Percentiles rank a stretch among this genome's conserved stretches.
phyloP scores from a whole-genome alignment of 2,329 filamentous ascomycete genomes.

The Phialocephala sp. region DNA sequence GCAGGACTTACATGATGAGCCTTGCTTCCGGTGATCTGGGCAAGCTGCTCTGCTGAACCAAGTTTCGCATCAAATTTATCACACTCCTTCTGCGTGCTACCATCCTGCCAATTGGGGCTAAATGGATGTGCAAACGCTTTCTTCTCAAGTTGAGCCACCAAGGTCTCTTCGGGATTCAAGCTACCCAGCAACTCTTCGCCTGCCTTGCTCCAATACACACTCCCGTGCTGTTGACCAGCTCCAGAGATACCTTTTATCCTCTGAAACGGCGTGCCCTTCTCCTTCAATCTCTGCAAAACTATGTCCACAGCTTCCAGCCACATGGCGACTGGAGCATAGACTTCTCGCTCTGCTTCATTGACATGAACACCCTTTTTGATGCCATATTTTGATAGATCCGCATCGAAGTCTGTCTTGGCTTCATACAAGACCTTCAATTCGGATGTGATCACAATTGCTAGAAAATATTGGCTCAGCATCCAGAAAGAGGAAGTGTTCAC shows the following conservation, averaged over 20 bases:
- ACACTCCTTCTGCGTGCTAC: constrained; percentile 90
- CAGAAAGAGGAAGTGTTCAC: constrained; percentile 17
- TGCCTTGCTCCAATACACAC: constrained; percentile 84
- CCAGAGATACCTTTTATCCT: constrained; percentile 84
- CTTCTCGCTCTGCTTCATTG: constrained; percentile 82
- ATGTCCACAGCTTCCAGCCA: constrained; percentile 94
- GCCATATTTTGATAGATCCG: constrained; percentile 77
- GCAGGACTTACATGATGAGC: constrained; percentile 82
- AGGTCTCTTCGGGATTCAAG: constrained; percentile 63
- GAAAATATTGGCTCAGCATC: constrained; percentile 28
- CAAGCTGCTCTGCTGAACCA: constrained; percentile 70
- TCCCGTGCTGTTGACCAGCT: constrained; percentile 96
- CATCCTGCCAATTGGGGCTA: constrained; percentile 98
- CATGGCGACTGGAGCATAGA: constrained; percentile 90
- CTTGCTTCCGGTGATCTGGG: constrained; percentile 83
- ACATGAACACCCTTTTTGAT: constrained; percentile 87
- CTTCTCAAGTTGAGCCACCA: constrained; percentile 73
- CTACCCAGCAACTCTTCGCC: constrained; percentile 68
- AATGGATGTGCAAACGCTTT: constrained; percentile 81
- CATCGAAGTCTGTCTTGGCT: constrained; percentile 95
- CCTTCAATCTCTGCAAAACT: constrained; percentile 74
- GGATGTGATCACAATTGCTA: constrained; percentile 83
- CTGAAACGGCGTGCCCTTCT: constrained; percentile 73
- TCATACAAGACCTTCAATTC: constrained; percentile 80
- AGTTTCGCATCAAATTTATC: constrained; percentile 82